Evolutionary conservation across 345 rosid genomes (phyloP).

Genomic region (Geranium brycei): DNA sequence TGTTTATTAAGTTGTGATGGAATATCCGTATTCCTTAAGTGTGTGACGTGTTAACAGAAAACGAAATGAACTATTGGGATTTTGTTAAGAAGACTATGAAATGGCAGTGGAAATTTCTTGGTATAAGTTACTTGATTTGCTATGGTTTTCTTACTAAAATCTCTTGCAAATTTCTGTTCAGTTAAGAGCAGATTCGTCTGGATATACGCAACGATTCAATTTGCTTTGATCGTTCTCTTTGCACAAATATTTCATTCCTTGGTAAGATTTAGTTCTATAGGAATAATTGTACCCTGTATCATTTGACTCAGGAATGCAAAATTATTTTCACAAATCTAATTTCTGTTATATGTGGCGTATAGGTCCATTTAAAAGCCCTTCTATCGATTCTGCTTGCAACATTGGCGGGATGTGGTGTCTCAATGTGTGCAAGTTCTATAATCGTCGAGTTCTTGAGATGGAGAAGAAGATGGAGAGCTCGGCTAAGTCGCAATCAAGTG

Average conservation of each 20-base stretch:
- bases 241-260: neutral
- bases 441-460: conserved; percentile 66
- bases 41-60: neutral
- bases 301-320: neutral
- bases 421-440: conserved; percentile 78
- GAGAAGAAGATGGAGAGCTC: conserved; percentile 37
- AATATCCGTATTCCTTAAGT: too few species aligned
- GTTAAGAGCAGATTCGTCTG: conserved; percentile 43
- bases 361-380: conserved; percentile 61
- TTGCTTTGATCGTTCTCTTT: neutral
- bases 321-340: neutral
- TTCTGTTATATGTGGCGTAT: conserved; percentile 4
- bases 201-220: neutral
- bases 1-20: too few species aligned
- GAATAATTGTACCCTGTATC: neutral
- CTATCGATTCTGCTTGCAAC: conserved; percentile 67
- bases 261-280: neutral
- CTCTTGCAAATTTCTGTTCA: conserved; percentile 20
- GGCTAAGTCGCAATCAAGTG: neutral
- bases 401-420: conserved; percentile 69
- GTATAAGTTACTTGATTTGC: neutral
- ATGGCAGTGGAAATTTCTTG: neutral
- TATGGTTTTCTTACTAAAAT: conserved; percentile 9
- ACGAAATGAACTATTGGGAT: neutral
- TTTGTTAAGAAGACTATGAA: neutral